Evolutionary conservation across 176 grass and related monocot species (phyloP), one percentile per base, ranked within the genome.

Genomic region (Paspalum vaginatum): DNA sequence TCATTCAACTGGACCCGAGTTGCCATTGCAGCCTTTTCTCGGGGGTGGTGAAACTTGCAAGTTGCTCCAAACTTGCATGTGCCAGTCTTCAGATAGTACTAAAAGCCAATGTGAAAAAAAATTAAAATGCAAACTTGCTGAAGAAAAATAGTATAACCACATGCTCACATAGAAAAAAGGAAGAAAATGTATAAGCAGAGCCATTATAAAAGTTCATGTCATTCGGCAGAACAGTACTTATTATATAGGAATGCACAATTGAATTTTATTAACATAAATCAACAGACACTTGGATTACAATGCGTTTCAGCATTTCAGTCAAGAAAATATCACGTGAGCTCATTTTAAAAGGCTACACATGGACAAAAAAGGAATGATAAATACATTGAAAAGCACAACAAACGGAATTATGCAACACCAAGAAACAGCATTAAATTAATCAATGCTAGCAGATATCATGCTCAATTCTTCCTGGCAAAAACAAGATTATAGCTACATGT

Each of bases 51-150:
- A 81, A 97, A 97, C 80, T 97, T 97, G 85, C 93, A 97, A 59
- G 90, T 93, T 75, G 93, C 86, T 88, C 93, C 93, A 84, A 97
- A 97, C 88, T 93, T 97, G 90, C 93, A 93, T 16, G 88, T 89
- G 52, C 93, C 93, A 14, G 93, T 97, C 85, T 93, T 97, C 74
- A 97, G 85, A 87, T 91, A 97, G 80, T 93, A 97, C 93, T 97
- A 84, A 44, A 82, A 71, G 81, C 58, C 27, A 41, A 60, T 18
- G 53, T 48, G 61, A 75, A 26, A 73, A 74, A 8, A 65, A 40
- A 58, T 37, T 59, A 66, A 59, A 57, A 56, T 49, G 25, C 2
- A 59, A 55, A 57, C 12, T 65, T 49, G 39, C 63, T 21, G 9
- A 84, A 76, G 49, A 84, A 61, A 24, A 42, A 16, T 37, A 22